Percentiles rank a stretch among this genome's conserved stretches.
Evolutionary conservation across 1,284 basidiomycete genomes (phyloP).

Genomic region (Cystobasidiaceae sp.): DNA sequence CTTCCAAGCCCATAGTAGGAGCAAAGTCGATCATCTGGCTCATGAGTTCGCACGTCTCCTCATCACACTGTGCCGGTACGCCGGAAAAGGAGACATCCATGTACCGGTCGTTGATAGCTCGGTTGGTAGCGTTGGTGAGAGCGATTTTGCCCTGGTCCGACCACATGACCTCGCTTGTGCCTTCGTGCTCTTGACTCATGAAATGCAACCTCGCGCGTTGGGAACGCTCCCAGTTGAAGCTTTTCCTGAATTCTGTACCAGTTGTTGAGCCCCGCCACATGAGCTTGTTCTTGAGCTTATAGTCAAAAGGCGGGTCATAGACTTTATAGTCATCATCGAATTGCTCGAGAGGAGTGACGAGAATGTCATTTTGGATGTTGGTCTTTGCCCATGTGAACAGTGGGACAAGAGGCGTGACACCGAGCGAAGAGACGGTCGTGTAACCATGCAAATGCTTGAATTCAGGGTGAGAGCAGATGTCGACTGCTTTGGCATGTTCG

Average conservation of each 20-base stretch:
- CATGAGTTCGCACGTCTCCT: slow-evolving; percentile 40
- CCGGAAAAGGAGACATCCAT: slow-evolving; percentile 44
- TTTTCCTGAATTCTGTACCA: slow-evolving; percentile 41
- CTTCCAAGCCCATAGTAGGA: slow-evolving; percentile 40
- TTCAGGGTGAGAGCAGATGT: slow-evolving; percentile 45
- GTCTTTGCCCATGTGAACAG: slow-evolving; percentile 46
- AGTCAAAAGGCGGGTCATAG: slow-evolving; percentile 42
- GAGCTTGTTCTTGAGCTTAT: slow-evolving; percentile 36
- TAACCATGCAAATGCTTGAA: slow-evolving; percentile 43
- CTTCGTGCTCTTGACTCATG: slow-evolving; percentile 36
- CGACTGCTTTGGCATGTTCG: slow-evolving; percentile 41
- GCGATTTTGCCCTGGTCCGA: slow-evolving; percentile 33
- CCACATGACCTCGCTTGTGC: slow-evolving; percentile 34
- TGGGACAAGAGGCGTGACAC: slow-evolving; percentile 41
- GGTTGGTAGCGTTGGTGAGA: slow-evolving; percentile 14
- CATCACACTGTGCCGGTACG: slow-evolving; percentile 42
- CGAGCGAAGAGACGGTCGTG: slow-evolving; percentile 39
- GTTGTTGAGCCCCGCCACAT: slow-evolving; percentile 43
- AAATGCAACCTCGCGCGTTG: slow-evolving; percentile 44
- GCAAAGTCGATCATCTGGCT: slow-evolving; percentile 35
- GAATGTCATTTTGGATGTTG: slow-evolving; percentile 43
- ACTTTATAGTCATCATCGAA: slow-evolving; percentile 44
- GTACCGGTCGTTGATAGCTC: slow-evolving; percentile 39
- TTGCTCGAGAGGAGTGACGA: slow-evolving; percentile 45
- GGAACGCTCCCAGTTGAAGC: slow-evolving; percentile 40